Evolutionary conservation across 1,139 yeast genomes (phyloP), one percentile per base, ranked within the genome.

Genomic region (Spencermartinsiella ligniputridi): DNA sequence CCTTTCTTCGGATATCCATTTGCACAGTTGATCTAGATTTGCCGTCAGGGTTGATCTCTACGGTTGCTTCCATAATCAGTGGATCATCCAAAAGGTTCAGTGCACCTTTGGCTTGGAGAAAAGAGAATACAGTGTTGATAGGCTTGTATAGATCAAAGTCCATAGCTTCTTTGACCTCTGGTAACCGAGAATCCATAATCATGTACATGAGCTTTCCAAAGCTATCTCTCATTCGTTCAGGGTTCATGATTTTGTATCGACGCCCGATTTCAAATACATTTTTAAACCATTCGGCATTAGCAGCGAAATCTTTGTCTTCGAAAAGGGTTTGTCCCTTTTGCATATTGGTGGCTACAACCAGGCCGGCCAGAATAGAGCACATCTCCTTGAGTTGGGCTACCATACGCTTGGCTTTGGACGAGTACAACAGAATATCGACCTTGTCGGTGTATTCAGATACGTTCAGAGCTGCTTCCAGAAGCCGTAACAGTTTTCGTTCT

Each of bases 361-460:
- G 63, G 0, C 90, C 92, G 1, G 86, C 81, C 43, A 83, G 64
- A 16, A 83, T 82, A 1, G 88, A 80, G 59, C 92, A 83, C 64
- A 83, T 78, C 56, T 83, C 89, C 49, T 78, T 75, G 50, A 83
- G 63, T 61, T 83, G 89, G 16, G 76, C 76, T 2, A 83, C 79
- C 27, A 83, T 82, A 48, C 89, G 70, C 57, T 75, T 79, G 1
- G 85, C 68, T 56, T 81, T 81, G 3, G 88, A 77, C 4, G 76
- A 69, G 54, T 80, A 79, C 1, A 82, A 69, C 30, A 80, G 59
- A 36, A 83, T 78, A 59, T 83, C 92, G 30, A 83, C 85, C 53
- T 78, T 76, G 57, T 83, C 89, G 0, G 89, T 83, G 60, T 83
- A 83, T 56, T 83, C 89, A 13, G 85, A 78, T 3, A 83, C 92